Conservation (phyloP, 106 monocot genomes). For the Amphibolis antarctica region DNA sequence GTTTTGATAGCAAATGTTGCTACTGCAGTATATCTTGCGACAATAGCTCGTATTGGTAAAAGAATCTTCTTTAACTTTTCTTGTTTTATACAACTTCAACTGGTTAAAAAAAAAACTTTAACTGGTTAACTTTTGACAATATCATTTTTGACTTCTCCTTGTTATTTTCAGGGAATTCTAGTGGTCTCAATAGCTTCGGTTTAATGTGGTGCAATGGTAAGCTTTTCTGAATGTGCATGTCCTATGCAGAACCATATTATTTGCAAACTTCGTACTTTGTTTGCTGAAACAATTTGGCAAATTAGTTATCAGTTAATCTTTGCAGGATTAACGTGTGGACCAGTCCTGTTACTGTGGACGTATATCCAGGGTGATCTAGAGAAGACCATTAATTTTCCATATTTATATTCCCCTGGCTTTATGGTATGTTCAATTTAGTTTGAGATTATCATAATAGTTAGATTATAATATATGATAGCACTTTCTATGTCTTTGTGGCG, state of each 20-base stretch:
- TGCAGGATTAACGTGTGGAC: slow-evolving; percentile 84
- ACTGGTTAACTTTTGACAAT: too few species aligned
- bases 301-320: background rate
- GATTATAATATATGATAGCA: too few species aligned
- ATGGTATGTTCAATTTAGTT: slow-evolving; percentile 39
- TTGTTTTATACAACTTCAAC: too few species aligned
- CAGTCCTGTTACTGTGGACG: slow-evolving; percentile 75
- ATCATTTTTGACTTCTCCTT: slow-evolving; percentile 1
- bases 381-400: slow-evolving; percentile 51
- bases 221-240: background rate
- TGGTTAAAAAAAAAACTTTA: too few species aligned
- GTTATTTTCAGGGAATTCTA: slow-evolving; percentile 59
- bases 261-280: background rate
- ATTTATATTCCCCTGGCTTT: slow-evolving; percentile 67
- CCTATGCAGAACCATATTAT: background rate
- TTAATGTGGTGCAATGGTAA: slow-evolving; percentile 99
- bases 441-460: too few species aligned
- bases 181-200: slow-evolving; percentile 97
- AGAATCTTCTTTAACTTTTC: background rate
- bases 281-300: background rate
- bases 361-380: slow-evolving; percentile 65
- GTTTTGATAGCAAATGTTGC: slow-evolving; percentile 81
- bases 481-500: too few species aligned
- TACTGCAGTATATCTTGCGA: slow-evolving; percentile 93
- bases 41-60: slow-evolving; percentile 85